These are phyloP conservation scores for Aphanoascus verrucosus DNA, from an alignment of 2,329 filamentous ascomycete genomes.

Conservation along the genomic window DNA sequence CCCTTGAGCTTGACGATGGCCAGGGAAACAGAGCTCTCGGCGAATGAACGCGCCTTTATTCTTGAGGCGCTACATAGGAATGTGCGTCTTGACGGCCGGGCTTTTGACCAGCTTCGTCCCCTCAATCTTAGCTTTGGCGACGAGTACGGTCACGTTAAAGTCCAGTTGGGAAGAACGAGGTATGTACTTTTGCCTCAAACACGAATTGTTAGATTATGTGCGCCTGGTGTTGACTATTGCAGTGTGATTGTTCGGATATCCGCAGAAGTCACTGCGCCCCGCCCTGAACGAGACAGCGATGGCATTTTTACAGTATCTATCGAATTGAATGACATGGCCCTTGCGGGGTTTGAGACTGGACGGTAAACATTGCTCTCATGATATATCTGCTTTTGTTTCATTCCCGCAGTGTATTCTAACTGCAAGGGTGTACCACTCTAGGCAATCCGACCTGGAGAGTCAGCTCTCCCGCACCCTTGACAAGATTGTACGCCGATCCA, in stretches of 20 bases:
- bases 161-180: constrained; percentile 83
- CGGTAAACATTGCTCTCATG: constrained; percentile 38
- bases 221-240: constrained; percentile 5
- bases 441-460: constrained; percentile 72
- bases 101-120: constrained; percentile 66
- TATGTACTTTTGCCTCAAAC: constrained; percentile 30
- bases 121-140: constrained; percentile 74
- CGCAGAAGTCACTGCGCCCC: constrained; percentile 76
- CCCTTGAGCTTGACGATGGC: constrained; percentile 10
- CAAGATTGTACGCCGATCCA: constrained; percentile 84
- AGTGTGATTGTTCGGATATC: constrained; percentile 79
- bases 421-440: constrained; percentile 21
- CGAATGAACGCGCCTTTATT: constrained; percentile 80
- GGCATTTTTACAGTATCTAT: constrained; percentile 87
- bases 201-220: not conserved
- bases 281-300: constrained; percentile 82
- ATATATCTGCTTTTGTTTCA: not conserved
- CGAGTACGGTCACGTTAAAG: constrained; percentile 81
- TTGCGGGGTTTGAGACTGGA: constrained; percentile 78
- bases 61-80: constrained; percentile 69
- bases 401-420: not conserved
- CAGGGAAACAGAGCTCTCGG: constrained; percentile 55
- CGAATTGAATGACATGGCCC: constrained; percentile 85
- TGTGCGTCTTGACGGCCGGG: constrained; percentile 72
- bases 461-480: constrained; percentile 81